phyloP scores from a whole-genome alignment of 805 yeast genomes.

The Candida silvicultrix region DNA sequence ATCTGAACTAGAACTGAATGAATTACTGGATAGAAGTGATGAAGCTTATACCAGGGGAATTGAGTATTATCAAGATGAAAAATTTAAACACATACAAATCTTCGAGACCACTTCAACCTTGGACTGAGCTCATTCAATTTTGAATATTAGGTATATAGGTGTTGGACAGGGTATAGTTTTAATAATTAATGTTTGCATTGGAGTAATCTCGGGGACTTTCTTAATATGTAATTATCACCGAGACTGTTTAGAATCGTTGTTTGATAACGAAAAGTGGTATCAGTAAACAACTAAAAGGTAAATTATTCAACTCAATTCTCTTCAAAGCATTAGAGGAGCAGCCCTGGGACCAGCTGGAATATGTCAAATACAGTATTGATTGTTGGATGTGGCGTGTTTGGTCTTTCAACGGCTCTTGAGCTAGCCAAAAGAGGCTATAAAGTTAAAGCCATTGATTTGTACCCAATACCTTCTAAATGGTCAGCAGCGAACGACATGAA shows the following conservation, averaged over 20 bases:
- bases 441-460: conserved; percentile 33
- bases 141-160: background rate
- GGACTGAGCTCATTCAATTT: conserved; percentile 2
- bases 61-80: conserved; percentile 10
- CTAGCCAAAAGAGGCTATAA: conserved; percentile 24
- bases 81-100: conserved; percentile 29
- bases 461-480: conserved; percentile 36
- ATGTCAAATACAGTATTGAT: conserved; percentile 14
- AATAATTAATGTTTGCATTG: no score
- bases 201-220: no score
- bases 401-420: conserved; percentile 37
- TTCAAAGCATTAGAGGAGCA: no score
- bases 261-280: no score
- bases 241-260: no score
- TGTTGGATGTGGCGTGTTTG: conserved; percentile 40
- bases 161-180: background rate
- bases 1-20: conserved; percentile 36
- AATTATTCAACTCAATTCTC: no score
- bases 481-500: conserved; percentile 45
- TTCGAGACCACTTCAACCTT: conserved; percentile 31
- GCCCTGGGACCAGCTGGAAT: no score
- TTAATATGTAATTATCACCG: no score
- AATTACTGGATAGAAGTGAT: conserved; percentile 41
- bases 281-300: no score
- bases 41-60: conserved; percentile 32